These are phyloP conservation scores for Xylaria multiplex DNA, from an alignment of 2,329 filamentous ascomycete genomes.

Conservation along the genomic window DNA sequence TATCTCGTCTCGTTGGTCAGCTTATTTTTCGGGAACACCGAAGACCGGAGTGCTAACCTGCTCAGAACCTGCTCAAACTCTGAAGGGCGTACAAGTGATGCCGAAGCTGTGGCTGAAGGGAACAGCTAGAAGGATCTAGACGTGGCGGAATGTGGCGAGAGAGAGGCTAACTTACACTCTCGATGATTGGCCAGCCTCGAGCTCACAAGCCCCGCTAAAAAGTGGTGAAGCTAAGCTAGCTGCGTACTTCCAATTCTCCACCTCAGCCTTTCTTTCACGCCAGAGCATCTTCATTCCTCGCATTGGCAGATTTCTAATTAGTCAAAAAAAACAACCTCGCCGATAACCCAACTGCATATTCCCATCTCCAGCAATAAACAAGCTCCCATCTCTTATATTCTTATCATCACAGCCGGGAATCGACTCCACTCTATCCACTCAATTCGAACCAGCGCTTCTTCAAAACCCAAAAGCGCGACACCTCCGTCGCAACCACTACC, in stretches of 20 bases:
- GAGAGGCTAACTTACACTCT: background rate
- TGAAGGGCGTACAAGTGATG: background rate
- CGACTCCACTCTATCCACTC: too few species aligned
- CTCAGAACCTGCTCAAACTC: too few species aligned
- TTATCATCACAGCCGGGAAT: too few species aligned
- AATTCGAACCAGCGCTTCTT: too few species aligned
- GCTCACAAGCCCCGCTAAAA: background rate
- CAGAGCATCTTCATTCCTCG: constrained; percentile 6
- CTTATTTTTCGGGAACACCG: background rate
- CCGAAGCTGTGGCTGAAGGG: constrained; percentile 8
- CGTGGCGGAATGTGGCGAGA: constrained; percentile 12
- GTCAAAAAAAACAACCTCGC: background rate
- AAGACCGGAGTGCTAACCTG: background rate
- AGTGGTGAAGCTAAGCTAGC: background rate
- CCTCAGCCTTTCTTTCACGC: constrained; percentile 29
- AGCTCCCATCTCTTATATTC: too few species aligned
- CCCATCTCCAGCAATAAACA: background rate
- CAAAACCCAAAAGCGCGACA: too few species aligned
- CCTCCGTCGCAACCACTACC: background rate
- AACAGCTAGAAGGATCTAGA: constrained; percentile 17
- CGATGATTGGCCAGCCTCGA: constrained; percentile 26
- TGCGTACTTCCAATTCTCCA: constrained; percentile 18
- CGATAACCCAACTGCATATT: background rate
- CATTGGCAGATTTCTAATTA: background rate
- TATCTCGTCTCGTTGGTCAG: too few species aligned